Evolutionary conservation across 2,329 filamentous ascomycete species (phyloP), one percentile per base, ranked within the genome.

Genomic region (Neopestalotiopsis sp.): DNA sequence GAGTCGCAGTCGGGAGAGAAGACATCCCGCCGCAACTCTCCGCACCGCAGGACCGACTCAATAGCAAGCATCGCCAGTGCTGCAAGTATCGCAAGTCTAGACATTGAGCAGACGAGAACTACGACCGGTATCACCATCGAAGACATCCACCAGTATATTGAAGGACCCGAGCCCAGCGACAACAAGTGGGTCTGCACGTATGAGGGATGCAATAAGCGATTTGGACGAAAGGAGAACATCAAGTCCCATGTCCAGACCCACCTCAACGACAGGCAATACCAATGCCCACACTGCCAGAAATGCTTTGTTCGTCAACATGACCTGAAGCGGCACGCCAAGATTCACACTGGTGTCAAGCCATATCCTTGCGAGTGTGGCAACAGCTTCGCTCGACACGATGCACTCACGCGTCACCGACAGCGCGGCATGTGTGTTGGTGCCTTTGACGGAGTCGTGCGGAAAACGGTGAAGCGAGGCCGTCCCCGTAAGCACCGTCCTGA

Each of bases 211-310:
- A 89, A 91, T 74, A 97, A 97, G 81, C 89, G 91, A 66, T 98
- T 99, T 78, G 95, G 95, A n/a, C 90, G 96, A 74, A 97, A 98
- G 80, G 96, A 99, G 81, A 98, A 99, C 82, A 98, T 98, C 85
- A 97, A 97, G 79, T 97, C 95, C 0, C 96, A 99, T 79, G 94
- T 99, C 14, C 96, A 99, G 82, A 99, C 96, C 3, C 96, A 99
- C 81, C 91, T 99, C 72, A 96, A 97, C 76, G 96, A 99, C 80
- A 89, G 96, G 62, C 96, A 98, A 79, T 99, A 94, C 83, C 92
- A 94, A 80, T 99, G 96, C 82, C 94, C 95, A 61, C 91, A 93
- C 67, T 99, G 96, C 84, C 88, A 92, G 66, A 98, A 98, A 83
- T 95, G 94, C 82, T 99, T 99, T 79, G 96, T 98, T 57, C 92